Conservation (phyloP, 352 stramenopile genomes). For the Phytophthora aleatoria region DNA sequence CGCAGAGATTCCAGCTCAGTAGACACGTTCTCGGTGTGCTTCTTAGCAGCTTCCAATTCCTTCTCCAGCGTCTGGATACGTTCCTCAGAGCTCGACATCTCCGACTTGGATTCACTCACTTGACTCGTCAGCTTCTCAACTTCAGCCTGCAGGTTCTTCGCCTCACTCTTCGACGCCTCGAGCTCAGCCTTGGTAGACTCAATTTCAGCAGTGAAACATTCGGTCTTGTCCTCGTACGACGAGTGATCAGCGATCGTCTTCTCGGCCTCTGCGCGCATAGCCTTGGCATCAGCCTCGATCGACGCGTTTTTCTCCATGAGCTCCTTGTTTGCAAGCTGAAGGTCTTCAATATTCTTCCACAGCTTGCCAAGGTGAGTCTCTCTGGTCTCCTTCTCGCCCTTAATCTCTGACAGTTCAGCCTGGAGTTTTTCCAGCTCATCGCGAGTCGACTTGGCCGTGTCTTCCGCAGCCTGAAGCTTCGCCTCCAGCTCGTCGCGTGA, state of each 20-base stretch:
- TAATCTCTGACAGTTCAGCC: conserved; percentile 31
- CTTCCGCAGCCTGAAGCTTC: conserved; percentile 32
- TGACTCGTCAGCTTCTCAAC: conserved; percentile 34
- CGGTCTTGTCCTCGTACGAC: conserved; percentile 35
- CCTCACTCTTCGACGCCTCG: conserved; percentile 20
- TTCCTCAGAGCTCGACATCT: conserved; percentile 19
- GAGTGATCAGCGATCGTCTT: conserved; percentile 41
- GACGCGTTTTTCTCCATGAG: conserved; percentile 49
- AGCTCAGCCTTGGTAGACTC: conserved; percentile 28
- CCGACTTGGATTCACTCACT: conserved; percentile 9
- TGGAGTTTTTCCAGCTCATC: conserved; percentile 38
- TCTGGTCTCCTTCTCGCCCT: conserved; percentile 45
- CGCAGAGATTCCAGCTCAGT: conserved; percentile 21
- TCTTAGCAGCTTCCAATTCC: conserved; percentile 18
- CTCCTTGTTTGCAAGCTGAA: conserved; percentile 52
- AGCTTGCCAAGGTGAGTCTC: conserved; percentile 60
- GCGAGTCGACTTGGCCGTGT: conserved; percentile 13
- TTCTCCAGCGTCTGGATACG: conserved; percentile 29
- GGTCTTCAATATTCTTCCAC: conserved; percentile 57
- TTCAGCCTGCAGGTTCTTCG: conserved; percentile 35
- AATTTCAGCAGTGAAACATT: conserved; percentile 38
- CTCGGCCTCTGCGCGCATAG: conserved; percentile 45
- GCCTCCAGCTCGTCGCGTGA: conserved; percentile 24
- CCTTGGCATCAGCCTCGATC: conserved; percentile 49
- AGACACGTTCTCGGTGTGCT: conserved; percentile 4